phyloP scores from a whole-genome alignment of 176 grass and related monocot species.

The Aegilops bicornis region DNA sequence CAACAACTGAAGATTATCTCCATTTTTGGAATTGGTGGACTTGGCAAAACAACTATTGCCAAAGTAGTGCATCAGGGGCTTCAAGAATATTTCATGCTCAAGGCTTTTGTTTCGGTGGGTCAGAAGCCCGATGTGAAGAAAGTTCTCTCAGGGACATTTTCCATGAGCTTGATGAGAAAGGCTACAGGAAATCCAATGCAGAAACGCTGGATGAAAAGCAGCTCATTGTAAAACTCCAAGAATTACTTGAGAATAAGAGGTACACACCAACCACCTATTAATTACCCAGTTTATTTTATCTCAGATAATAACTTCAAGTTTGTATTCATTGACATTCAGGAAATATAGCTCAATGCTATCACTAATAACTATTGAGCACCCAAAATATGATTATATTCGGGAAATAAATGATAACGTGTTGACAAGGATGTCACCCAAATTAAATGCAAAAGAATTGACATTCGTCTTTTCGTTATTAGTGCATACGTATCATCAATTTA shows the following conservation, averaged over 20 bases:
- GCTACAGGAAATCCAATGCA: background rate
- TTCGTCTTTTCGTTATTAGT: too few relatives aligned
- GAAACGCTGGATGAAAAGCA: background rate
- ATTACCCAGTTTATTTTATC: too few relatives aligned
- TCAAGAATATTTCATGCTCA: background rate
- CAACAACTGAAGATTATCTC: background rate
- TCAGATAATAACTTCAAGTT: too few relatives aligned
- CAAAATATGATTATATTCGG: too few relatives aligned
- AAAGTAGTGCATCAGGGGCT: background rate
- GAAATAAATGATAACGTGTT: too few relatives aligned
- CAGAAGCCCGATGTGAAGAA: background rate
- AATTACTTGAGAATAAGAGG: background rate
- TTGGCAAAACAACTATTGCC: background rate
- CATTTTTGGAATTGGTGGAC: background rate
- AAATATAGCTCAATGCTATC: too few relatives aligned
- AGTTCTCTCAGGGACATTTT: background rate
- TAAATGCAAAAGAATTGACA: too few relatives aligned
- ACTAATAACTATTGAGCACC: too few relatives aligned
- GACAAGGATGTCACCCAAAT: too few relatives aligned
- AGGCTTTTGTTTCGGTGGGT: background rate
- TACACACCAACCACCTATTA: background rate
- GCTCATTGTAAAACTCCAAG: background rate
- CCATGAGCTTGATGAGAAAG: background rate
- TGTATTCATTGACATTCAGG: too few relatives aligned
- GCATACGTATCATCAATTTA: too few relatives aligned